Percentiles rank a stretch among this genome's conserved stretches.
Evolutionary conservation across 73 alveolate species (phyloP).

Genomic region (Paraurostyla sp.): DNA sequence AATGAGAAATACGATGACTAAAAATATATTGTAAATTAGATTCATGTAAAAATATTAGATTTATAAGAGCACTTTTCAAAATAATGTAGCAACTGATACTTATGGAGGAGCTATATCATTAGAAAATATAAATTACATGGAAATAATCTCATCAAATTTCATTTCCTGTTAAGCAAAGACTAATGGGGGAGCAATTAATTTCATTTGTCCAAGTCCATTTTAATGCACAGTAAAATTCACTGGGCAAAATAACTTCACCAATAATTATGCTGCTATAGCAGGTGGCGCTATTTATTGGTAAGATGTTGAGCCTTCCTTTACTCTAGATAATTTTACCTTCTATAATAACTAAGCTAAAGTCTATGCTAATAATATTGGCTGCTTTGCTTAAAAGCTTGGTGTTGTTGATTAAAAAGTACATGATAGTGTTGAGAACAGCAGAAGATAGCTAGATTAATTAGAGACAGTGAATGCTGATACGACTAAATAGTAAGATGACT

Average conservation of each 20-base stretch:
- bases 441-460: background rate
- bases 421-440: background rate
- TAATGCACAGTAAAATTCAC: constrained; percentile 9
- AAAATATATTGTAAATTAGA: background rate
- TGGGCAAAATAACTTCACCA: background rate
- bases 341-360: constrained; percentile 26
- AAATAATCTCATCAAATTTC: background rate
- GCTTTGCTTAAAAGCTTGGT: constrained; percentile 64
- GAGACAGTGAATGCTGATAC: background rate
- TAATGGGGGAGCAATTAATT: constrained; percentile 44
- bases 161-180: background rate
- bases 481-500: background rate
- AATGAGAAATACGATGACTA: background rate
- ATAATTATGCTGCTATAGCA: background rate
- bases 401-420: too few species aligned
- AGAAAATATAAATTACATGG: background rate
- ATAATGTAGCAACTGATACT: background rate
- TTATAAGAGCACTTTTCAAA: background rate
- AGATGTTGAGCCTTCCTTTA: constrained; percentile 59
- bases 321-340: background rate
- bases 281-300: constrained; percentile 80
- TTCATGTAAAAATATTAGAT: background rate
- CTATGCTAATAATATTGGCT: constrained; percentile 69
- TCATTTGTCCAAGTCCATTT: background rate
- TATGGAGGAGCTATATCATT: constrained; percentile 10